Evolutionary conservation across 1,139 yeast species (phyloP).

Genomic region (Yamadazyma jaroonii): DNA sequence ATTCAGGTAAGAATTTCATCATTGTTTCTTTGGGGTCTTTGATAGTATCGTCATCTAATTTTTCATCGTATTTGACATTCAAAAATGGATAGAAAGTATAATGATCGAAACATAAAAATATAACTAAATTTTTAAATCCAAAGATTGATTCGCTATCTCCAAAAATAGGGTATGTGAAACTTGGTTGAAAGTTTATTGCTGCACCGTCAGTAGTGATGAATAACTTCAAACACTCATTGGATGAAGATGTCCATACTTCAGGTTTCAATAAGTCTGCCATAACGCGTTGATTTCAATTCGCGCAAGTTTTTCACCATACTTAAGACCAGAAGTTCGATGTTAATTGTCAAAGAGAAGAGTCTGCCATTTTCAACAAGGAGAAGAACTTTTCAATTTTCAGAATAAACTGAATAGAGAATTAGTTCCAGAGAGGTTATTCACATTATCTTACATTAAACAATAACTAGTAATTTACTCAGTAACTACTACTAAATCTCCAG

Average conservation of each 20-base stretch:
- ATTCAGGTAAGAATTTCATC: slow-evolving; percentile 57
- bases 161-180: slow-evolving; percentile 86
- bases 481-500: slow-evolving; percentile 91
- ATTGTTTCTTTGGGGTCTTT: slow-evolving; percentile 53
- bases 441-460: neutral
- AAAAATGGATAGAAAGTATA: slow-evolving; percentile 46
- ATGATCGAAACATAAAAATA: slow-evolving; percentile 47
- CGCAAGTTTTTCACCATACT: no score
- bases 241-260: slow-evolving; percentile 65
- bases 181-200: slow-evolving; percentile 60
- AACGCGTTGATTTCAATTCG: slow-evolving; percentile 1
- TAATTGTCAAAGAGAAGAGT: no score
- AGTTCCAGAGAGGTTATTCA: no score
- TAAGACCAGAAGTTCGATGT: no score
- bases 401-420: no score
- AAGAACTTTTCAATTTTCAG: no score
- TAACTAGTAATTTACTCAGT: slow-evolving; percentile 34
- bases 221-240: slow-evolving; percentile 62
- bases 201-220: slow-evolving; percentile 54
- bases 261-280: slow-evolving; percentile 31
- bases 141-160: slow-evolving; percentile 89
- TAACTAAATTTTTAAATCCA: slow-evolving; percentile 71
- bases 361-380: no score
- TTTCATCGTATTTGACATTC: slow-evolving; percentile 54
- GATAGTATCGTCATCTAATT: slow-evolving; percentile 49